Evolutionary conservation across 257 asterid species (phyloP).

Genomic region (Knoxia roxburghii): DNA sequence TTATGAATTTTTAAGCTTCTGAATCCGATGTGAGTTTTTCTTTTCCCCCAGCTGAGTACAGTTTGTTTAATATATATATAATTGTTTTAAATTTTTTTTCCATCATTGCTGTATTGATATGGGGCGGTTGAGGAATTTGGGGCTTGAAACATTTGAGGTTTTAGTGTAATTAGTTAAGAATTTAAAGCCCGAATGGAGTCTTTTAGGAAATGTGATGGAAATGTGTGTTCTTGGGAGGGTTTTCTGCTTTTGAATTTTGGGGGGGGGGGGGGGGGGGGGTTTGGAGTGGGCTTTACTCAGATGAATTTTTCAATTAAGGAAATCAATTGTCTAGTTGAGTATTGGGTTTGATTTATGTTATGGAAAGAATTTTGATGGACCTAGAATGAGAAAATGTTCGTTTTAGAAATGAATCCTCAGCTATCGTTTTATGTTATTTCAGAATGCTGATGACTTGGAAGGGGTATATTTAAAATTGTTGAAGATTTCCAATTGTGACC

Average conservation of each 20-base stretch:
- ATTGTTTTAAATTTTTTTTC: neutral
- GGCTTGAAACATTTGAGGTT: neutral
- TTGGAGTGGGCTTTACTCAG: neutral
- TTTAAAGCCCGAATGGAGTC: neutral
- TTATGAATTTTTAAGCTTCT: neutral
- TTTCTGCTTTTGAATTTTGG: neutral
- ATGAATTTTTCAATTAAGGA: neutral
- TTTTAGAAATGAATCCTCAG: neutral
- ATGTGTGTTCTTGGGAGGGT: neutral
- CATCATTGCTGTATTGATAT: neutral
- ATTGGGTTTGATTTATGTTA: neutral
- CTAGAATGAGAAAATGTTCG: neutral
- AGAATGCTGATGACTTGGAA: neutral
- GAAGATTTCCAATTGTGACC: neutral
- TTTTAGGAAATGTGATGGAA: neutral
- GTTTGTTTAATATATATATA: neutral
- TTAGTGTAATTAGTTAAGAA: neutral
- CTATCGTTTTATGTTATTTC: neutral
- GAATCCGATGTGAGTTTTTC: neutral
- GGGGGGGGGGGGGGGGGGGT: neutral
- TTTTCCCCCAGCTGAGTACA: conserved; percentile 5
- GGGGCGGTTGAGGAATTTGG: neutral
- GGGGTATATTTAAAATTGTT: neutral
- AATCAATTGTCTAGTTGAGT: neutral
- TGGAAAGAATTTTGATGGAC: neutral